These are phyloP conservation scores for Daedaleopsis nitida DNA, from an alignment of 768 basidiomycete species.

Conservation along the genomic window DNA sequence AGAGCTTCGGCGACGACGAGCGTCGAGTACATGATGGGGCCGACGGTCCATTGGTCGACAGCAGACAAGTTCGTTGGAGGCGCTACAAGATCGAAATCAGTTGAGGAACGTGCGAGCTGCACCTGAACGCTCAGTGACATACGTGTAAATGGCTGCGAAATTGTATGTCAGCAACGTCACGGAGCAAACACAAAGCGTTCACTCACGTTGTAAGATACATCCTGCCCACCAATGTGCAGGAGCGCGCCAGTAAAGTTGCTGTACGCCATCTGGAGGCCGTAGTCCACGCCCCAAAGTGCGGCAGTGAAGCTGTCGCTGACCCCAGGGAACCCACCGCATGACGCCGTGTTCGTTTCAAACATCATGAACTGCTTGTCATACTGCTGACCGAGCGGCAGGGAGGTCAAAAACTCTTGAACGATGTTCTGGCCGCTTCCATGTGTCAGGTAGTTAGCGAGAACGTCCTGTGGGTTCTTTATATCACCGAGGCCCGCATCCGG, in stretches of 20 bases:
- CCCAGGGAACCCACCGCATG: conserved; percentile 55
- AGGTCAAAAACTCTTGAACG: conserved; percentile 41
- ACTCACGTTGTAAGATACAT: conserved; percentile 56
- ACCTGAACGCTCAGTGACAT: conserved; percentile 1
- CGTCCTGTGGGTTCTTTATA: conserved; percentile 37
- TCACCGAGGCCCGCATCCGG: conserved; percentile 24
- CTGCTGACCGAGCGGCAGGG: conserved; percentile 34
- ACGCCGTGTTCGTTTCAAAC: conserved; percentile 57
- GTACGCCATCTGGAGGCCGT: conserved; percentile 50
- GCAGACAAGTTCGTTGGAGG: conserved; percentile 45
- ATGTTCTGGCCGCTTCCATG: conserved; percentile 42
- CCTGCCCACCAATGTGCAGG: conserved; percentile 50
- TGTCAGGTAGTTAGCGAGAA: conserved; percentile 46
- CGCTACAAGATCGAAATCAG: conserved; percentile 28
- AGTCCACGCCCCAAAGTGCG: conserved; percentile 53
- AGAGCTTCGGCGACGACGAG: conserved; percentile 48
- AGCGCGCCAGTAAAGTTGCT: conserved; percentile 49
- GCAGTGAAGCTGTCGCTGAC: conserved; percentile 52
- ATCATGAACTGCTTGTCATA: conserved; percentile 46
- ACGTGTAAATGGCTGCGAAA: conserved; percentile 48
- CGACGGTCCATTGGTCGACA: conserved; percentile 45
- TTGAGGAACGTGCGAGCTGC: background rate
- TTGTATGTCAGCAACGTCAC: background rate
- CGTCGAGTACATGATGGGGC: conserved; percentile 49
- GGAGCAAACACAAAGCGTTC: background rate